These are phyloP conservation scores for Chlorella variabilis DNA, from an alignment of 163 green algal species.

Conservation along the genomic window DNA sequence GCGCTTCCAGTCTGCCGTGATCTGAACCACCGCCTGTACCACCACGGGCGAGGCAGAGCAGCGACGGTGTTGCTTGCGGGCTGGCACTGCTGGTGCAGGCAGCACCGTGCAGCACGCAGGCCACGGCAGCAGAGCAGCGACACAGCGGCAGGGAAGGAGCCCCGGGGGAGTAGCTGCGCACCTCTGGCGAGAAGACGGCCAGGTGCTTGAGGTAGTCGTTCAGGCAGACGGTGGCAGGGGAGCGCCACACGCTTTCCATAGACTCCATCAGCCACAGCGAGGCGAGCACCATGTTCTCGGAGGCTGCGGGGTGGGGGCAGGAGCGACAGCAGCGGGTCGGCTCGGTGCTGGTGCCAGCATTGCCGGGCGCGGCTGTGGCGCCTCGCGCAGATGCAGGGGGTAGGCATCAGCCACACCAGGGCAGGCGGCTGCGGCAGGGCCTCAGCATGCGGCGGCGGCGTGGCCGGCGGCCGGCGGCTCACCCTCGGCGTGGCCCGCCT, in stretches of 20 bases:
- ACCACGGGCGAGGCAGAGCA: neutral
- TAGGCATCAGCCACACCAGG: no score
- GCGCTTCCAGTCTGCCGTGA: conserved; percentile 12
- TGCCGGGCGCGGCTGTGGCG: no score
- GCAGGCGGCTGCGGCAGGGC: no score
- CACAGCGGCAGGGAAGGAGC: neutral
- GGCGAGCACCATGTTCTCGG: conserved; percentile 32
- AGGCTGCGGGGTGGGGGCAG: conserved; percentile 19
- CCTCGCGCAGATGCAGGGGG: no score
- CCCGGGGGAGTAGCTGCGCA: neutral
- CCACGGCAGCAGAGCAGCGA: no score
- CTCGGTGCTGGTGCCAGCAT: no score
- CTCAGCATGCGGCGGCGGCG: no score
- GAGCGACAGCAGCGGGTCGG: neutral
- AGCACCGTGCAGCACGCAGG: neutral
- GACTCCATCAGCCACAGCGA: conserved; percentile 43
- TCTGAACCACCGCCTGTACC: conserved; percentile 12
- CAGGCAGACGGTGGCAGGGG: conserved; percentile 32
- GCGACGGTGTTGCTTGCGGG: neutral
- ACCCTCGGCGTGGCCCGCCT: neutral
- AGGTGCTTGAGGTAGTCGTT: conserved; percentile 38
- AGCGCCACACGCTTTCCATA: conserved; percentile 10
- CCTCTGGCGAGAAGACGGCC: conserved; percentile 12
- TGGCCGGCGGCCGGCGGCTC: neutral
- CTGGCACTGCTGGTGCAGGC: neutral